These are phyloP conservation scores for Bryum argenteum DNA, from an alignment of 225 moss, liverwort and hornwort species.

Conservation along the genomic window DNA sequence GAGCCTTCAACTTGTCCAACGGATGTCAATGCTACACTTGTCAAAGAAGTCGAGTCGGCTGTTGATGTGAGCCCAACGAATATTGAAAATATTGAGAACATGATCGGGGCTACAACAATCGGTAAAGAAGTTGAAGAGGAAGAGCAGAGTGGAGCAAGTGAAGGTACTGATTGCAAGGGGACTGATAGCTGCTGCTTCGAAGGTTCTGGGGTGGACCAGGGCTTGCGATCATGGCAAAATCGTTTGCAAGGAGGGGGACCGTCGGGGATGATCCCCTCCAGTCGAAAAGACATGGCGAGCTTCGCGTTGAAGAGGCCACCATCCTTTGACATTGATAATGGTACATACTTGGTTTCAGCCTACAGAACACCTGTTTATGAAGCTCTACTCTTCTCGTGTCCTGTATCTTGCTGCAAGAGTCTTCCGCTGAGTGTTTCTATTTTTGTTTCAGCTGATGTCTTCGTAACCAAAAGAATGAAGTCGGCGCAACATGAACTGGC, in stretches of 20 bases:
- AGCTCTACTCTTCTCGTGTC: neutral
- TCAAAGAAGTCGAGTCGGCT: slow-evolving; percentile 28
- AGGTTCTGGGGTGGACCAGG: slow-evolving; percentile 38
- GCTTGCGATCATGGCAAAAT: slow-evolving; percentile 49
- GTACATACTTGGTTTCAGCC: slow-evolving; percentile 23
- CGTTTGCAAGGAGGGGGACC: slow-evolving; percentile 47
- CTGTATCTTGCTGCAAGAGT: neutral
- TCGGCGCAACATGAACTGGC: slow-evolving; percentile 58
- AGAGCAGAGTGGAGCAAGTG: slow-evolving; percentile 29
- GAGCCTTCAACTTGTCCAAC: slow-evolving; percentile 15
- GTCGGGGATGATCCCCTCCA: slow-evolving; percentile 11
- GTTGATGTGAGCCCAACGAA: slow-evolving; percentile 24
- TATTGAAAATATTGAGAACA: slow-evolving; percentile 2
- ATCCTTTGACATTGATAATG: slow-evolving; percentile 37
- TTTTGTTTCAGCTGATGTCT: slow-evolving; percentile 40
- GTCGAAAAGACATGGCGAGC: slow-evolving; percentile 41
- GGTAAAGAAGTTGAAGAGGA: slow-evolving; percentile 22
- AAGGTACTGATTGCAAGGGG: slow-evolving; percentile 30
- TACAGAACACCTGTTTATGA: neutral
- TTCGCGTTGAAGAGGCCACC: slow-evolving; percentile 44
- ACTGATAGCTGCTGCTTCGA: slow-evolving; percentile 30
- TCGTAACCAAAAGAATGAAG: slow-evolving; percentile 48
- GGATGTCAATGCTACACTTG: slow-evolving; percentile 18
- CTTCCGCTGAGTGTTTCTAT: slow-evolving; percentile 24
- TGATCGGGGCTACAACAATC: neutral